These are phyloP conservation scores for Suillus plorans DNA, from an alignment of 768 basidiomycete species.

Conservation along the genomic window DNA sequence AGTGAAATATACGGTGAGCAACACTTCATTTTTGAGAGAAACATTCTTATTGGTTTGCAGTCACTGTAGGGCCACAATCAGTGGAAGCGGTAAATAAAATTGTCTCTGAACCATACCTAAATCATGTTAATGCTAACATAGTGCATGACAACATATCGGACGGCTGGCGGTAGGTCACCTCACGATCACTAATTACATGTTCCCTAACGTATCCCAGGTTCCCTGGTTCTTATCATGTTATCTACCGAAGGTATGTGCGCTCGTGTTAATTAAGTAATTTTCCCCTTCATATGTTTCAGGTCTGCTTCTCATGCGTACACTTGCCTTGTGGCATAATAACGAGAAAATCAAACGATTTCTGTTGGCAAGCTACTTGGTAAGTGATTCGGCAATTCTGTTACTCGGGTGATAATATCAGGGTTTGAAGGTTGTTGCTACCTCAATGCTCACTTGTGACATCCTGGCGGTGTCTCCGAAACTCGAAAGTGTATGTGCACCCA, in stretches of 20 bases:
- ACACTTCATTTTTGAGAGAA: too few relatives aligned
- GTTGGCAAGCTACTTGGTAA: slow-evolving; percentile 7
- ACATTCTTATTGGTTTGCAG: not conserved
- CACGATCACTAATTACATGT: not conserved
- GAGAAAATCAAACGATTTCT: not conserved
- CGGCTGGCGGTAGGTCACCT: slow-evolving; percentile 10
- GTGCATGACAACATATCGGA: slow-evolving; percentile 14
- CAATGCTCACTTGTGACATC: slow-evolving; percentile 9
- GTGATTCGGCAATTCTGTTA: not conserved
- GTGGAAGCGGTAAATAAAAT: not conserved
- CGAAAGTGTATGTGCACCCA: slow-evolving; percentile 8
- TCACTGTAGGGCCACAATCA: slow-evolving; percentile 1
- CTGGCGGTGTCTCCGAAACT: slow-evolving; percentile 10
- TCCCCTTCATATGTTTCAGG: not conserved
- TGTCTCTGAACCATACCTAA: not conserved
- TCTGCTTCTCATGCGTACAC: slow-evolving; percentile 14
- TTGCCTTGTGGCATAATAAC: slow-evolving; percentile 9
- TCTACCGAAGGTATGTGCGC: slow-evolving; percentile 8
- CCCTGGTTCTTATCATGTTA: slow-evolving; percentile 10
- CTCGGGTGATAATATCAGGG: not conserved
- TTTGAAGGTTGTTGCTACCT: slow-evolving; percentile 7
- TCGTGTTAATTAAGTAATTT: not conserved
- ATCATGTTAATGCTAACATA: not conserved
- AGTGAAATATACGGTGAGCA: slow-evolving; percentile 10
- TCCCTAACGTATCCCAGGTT: slow-evolving; percentile 2